These are phyloP conservation scores for Friedmanniomyces simplex DNA, from an alignment of 495 filamentous ascomycete genomes.

Conservation along the genomic window DNA sequence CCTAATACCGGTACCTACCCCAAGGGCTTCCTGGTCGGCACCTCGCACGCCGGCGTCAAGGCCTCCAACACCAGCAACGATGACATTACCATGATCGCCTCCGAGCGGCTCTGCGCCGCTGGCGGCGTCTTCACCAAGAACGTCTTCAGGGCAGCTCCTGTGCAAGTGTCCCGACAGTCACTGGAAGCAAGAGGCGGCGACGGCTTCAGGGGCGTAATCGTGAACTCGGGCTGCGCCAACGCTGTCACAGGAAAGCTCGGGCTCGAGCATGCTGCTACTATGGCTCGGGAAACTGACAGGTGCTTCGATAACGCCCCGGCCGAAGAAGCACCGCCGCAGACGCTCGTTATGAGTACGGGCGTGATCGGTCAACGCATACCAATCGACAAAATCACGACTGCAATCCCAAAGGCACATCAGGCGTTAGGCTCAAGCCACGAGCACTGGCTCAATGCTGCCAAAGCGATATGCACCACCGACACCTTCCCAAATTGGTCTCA, in stretches of 20 bases:
- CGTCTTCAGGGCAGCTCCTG: slow-evolving; percentile 93
- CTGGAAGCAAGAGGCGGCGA: slow-evolving; percentile 54
- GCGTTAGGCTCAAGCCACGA: slow-evolving; percentile 64
- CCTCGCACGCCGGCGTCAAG: slow-evolving; percentile 89
- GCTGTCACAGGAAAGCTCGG: slow-evolving; percentile 91
- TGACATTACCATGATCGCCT: slow-evolving; percentile 80
- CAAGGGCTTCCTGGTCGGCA: slow-evolving; percentile 77
- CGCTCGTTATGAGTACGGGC: slow-evolving; percentile 93
- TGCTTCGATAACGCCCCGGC: slow-evolving; percentile 40
- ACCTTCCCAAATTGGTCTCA: slow-evolving; percentile 92
- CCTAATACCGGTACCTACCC: slow-evolving; percentile 79
- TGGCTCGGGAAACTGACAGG: slow-evolving; percentile 69
- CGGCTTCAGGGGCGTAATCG: slow-evolving; percentile 68
- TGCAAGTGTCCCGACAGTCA: slow-evolving; percentile 67
- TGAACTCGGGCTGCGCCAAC: slow-evolving; percentile 96
- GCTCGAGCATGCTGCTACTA: slow-evolving; percentile 73
- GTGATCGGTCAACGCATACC: slow-evolving; percentile 94
- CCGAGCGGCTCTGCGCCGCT: slow-evolving; percentile 78
- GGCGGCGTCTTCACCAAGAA: slow-evolving; percentile 96
- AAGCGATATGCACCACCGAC: slow-evolving; percentile 96
- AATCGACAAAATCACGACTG: slow-evolving; percentile 76
- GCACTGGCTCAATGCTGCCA: slow-evolving; percentile 76
- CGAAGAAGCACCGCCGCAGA: slow-evolving; percentile 44
- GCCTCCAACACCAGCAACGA: slow-evolving; percentile 76
- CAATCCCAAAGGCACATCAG: slow-evolving; percentile 64